These are phyloP conservation scores for Camelina laxa DNA, from an alignment of 345 rosid species.

Conservation along the genomic window DNA sequence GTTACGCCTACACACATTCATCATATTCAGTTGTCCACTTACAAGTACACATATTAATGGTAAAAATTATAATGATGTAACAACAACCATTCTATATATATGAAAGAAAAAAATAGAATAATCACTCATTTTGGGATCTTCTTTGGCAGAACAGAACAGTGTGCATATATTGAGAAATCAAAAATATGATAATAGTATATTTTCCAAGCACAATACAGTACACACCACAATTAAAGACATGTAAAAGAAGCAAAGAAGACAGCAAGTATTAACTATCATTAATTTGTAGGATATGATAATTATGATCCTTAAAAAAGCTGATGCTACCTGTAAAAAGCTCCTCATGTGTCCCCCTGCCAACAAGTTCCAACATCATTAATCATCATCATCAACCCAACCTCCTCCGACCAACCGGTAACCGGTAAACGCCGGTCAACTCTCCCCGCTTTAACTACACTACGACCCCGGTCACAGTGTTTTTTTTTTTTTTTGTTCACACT, in stretches of 20 bases:
- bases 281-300: background rate
- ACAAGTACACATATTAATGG: background rate
- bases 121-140: constrained; percentile 1
- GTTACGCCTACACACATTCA: background rate
- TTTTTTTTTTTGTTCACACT: background rate
- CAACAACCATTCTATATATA: background rate
- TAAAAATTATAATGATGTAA: background rate
- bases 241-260: background rate
- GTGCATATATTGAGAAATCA: background rate
- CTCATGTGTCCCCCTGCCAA: constrained; percentile 42
- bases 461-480: background rate
- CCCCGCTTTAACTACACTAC: constrained; percentile 15
- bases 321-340: constrained; percentile 40
- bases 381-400: constrained; percentile 46
- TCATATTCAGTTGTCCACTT: background rate
- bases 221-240: background rate
- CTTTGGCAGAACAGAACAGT: background rate
- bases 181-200: background rate
- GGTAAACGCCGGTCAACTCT: constrained; percentile 37
- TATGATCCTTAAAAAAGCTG: constrained; percentile 34
- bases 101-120: background rate
- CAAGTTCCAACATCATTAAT: constrained; percentile 47
- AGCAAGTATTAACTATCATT: no score
- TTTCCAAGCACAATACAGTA: background rate
- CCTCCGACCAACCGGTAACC: constrained; percentile 21